These are phyloP conservation scores for Canavalia ensiformis DNA, from an alignment of 306 rosid species.

Conservation along the genomic window DNA sequence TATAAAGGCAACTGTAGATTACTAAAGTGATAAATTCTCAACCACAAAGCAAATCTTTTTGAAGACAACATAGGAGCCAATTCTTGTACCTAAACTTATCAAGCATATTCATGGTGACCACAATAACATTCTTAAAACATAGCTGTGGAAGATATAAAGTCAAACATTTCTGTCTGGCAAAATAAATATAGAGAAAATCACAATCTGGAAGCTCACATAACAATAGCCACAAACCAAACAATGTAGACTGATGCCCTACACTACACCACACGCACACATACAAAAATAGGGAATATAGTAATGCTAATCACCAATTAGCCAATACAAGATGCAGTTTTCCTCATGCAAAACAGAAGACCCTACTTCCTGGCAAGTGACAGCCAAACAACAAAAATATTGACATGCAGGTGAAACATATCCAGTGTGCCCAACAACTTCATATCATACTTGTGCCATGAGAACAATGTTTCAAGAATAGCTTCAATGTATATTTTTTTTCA, in stretches of 20 bases:
- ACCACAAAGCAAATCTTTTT: constrained; percentile 4
- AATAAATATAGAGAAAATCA: constrained; percentile 23
- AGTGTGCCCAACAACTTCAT: background rate
- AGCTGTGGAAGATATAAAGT: constrained; percentile 1
- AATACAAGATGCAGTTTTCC: constrained; percentile 9
- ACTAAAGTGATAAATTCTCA: constrained; percentile 10
- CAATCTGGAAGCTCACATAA: background rate
- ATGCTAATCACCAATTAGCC: background rate
- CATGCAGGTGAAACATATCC: constrained; percentile 35
- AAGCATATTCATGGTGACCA: background rate
- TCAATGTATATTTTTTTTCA: background rate
- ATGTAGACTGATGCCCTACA: background rate
- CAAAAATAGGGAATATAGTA: background rate
- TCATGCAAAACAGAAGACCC: constrained; percentile 1
- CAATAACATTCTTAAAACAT: constrained; percentile 18
- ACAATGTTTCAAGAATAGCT: background rate
- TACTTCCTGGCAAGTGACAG: constrained; percentile 25
- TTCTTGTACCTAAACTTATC: background rate
- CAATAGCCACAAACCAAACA: constrained; percentile 4
- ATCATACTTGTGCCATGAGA: background rate
- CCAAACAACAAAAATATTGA: constrained; percentile 9
- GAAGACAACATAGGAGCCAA: background rate
- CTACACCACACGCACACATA: background rate
- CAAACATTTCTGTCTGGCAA: constrained; percentile 16
- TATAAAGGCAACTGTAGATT: background rate